Evolutionary conservation across 108 stramenopile species (phyloP).

Genomic region (Nitzschia inconspicua): DNA sequence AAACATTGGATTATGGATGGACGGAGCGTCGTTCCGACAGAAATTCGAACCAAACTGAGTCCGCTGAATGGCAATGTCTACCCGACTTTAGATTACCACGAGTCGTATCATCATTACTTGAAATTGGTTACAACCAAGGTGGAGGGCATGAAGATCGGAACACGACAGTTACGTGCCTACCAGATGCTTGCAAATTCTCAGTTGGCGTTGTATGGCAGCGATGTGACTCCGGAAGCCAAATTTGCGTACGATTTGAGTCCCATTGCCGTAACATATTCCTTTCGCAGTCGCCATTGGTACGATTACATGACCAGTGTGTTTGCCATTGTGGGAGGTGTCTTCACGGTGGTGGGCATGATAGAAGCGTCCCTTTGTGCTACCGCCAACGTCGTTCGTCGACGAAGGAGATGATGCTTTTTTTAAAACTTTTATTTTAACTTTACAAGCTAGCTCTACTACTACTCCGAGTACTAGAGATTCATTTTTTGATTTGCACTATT

Average conservation of each 20-base stretch:
- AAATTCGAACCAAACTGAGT: slow-evolving; percentile 30
- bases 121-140: slow-evolving; percentile 73
- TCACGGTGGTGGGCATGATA: slow-evolving; percentile 91
- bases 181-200: slow-evolving; percentile 71
- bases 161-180: slow-evolving; percentile 31
- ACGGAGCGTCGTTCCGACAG: slow-evolving; percentile 11
- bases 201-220: slow-evolving; percentile 58
- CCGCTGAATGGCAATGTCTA: slow-evolving; percentile 86
- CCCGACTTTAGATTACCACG: slow-evolving; percentile 65
- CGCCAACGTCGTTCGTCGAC: too few relatives aligned
- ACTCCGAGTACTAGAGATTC: too few relatives aligned
- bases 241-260: slow-evolving; percentile 85
- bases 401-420: too few relatives aligned
- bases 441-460: too few relatives aligned
- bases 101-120: slow-evolving; percentile 94
- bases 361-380: too few relatives aligned
- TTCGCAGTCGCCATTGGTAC: slow-evolving; percentile 68
- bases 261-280: slow-evolving; percentile 74
- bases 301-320: slow-evolving; percentile 88
- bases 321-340: slow-evolving; percentile 95
- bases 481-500: too few relatives aligned
- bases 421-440: too few relatives aligned
- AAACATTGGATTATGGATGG: neutral
- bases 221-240: slow-evolving; percentile 75
- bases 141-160: slow-evolving; percentile 45